A percentile compares a stretch with the other conserved stretches of the same genome.
phyloP scores from a whole-genome alignment of 495 filamentous ascomycete genomes.

The Cercophora scortea region DNA sequence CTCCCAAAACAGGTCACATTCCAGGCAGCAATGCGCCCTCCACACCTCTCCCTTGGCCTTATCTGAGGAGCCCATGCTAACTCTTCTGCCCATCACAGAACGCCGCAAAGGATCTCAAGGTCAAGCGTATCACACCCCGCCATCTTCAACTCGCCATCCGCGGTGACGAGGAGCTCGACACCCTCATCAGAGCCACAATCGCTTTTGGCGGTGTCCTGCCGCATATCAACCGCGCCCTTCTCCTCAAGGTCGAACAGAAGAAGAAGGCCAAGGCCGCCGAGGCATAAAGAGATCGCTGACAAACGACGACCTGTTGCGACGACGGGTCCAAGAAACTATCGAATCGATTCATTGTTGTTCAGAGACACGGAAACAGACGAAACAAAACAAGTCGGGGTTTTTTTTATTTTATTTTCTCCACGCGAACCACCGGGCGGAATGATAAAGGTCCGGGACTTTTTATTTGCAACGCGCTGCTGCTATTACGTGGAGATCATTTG shows the following conservation, averaged over 20 bases:
- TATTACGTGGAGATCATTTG: too few species aligned
- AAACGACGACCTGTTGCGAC: not conserved
- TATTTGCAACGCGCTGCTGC: too few species aligned
- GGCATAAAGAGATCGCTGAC: slow-evolving; percentile 28
- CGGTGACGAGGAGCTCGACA: slow-evolving; percentile 97
- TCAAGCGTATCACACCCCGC: slow-evolving; percentile 98
- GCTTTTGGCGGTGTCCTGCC: slow-evolving; percentile 97
- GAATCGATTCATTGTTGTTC: too few species aligned
- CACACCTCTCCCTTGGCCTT: slow-evolving; percentile 1
- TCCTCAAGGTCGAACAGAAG: slow-evolving; percentile 99
- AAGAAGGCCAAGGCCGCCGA: slow-evolving; percentile 78
- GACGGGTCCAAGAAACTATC: too few species aligned
- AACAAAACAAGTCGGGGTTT: too few species aligned
- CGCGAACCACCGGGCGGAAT: too few species aligned
- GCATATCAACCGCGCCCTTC: slow-evolving; percentile 94
- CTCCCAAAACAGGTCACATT: not conserved
- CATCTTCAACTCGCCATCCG: slow-evolving; percentile 97
- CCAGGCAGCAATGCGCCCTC: not conserved
- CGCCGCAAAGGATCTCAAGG: slow-evolving; percentile 97
- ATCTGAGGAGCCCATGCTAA: not conserved
- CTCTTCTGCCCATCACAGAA: slow-evolving; percentile 43
- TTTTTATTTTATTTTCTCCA: too few species aligned
- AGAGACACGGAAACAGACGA: too few species aligned
- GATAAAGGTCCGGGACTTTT: too few species aligned
- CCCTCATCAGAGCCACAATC: slow-evolving; percentile 93